Conservation (phyloP, 306 rosid genomes). For the Abrus precatorius region DNA sequence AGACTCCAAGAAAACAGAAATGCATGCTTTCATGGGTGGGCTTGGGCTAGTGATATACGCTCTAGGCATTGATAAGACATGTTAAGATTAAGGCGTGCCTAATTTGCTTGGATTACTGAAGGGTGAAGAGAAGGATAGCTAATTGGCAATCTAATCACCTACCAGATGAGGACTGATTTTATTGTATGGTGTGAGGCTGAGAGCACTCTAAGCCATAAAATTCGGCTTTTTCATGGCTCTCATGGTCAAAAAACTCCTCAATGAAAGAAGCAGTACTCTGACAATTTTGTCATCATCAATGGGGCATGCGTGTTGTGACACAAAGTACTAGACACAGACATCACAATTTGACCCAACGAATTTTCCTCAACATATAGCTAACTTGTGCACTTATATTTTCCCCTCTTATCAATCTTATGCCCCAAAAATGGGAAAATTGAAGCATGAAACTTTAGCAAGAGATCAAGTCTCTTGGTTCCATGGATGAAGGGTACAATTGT, state of each 20-base stretch:
- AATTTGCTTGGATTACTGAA: constrained; percentile 29
- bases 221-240: constrained; percentile 48
- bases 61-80: constrained; percentile 46
- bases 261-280: constrained; percentile 59
- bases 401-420: neutral
- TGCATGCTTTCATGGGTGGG: constrained; percentile 33
- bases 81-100: constrained; percentile 43
- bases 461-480: constrained; percentile 21
- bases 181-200: constrained; percentile 49
- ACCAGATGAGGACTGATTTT: constrained; percentile 34
- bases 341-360: constrained; percentile 27
- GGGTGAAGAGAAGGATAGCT: neutral
- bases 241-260: constrained; percentile 58
- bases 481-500: neutral
- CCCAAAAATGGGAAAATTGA: constrained; percentile 3
- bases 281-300: constrained; percentile 66
- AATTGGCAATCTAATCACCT: constrained; percentile 44
- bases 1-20: constrained; percentile 52
- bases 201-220: constrained; percentile 54
- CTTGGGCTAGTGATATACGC: constrained; percentile 7
- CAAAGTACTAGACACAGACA: constrained; percentile 46
- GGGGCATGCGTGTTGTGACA: constrained; percentile 65
- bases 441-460: constrained; percentile 30
- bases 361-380: constrained; percentile 22
- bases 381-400: constrained; percentile 18